Conservation (phyloP, 2,329 filamentous ascomycete species). For the Tetracladium maxilliforme region DNA sequence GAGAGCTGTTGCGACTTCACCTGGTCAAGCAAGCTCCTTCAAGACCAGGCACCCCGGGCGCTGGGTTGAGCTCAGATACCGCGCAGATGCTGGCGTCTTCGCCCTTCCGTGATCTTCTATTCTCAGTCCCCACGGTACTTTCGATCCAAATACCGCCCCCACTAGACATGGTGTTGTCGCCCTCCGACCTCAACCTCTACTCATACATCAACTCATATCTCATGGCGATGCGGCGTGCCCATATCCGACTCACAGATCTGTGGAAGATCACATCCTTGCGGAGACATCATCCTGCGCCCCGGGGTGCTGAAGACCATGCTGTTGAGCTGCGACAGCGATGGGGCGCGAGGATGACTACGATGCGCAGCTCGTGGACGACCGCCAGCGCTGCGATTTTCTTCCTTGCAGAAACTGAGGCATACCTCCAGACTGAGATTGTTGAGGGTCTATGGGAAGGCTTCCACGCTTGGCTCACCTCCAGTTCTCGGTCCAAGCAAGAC, state of each 20-base stretch:
- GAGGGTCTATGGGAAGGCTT: conserved; percentile 71
- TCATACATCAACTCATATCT: conserved; percentile 80
- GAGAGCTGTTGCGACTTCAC: conserved; percentile 56
- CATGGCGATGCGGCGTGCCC: conserved; percentile 69
- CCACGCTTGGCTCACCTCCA: conserved; percentile 49
- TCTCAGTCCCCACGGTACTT: conserved; percentile 61
- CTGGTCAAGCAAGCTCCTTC: conserved; percentile 31
- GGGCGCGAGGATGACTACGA: conserved; percentile 52
- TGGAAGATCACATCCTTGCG: conserved; percentile 77
- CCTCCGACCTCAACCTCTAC: conserved; percentile 64
- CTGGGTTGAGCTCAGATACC: conserved; percentile 11
- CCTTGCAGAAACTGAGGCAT: conserved; percentile 72
- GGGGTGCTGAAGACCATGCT: conserved; percentile 42
- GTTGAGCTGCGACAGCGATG: conserved; percentile 41
- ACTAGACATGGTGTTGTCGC: conserved; percentile 73
- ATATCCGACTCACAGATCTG: conserved; percentile 68
- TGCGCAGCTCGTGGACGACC: conserved; percentile 82
- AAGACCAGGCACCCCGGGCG: conserved; percentile 21
- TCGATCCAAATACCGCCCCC: conserved; percentile 62
- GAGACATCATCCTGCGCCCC: conserved; percentile 60
- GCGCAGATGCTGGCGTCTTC: conserved; percentile 7
- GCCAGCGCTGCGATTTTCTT: conserved; percentile 80
- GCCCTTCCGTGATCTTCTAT: conserved; percentile 67
- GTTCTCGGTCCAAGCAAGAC: conserved; percentile 5
- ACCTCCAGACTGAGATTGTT: conserved; percentile 82